These are phyloP conservation scores for Suillus plorans DNA, from an alignment of 768 basidiomycete species.

Conservation along the genomic window DNA sequence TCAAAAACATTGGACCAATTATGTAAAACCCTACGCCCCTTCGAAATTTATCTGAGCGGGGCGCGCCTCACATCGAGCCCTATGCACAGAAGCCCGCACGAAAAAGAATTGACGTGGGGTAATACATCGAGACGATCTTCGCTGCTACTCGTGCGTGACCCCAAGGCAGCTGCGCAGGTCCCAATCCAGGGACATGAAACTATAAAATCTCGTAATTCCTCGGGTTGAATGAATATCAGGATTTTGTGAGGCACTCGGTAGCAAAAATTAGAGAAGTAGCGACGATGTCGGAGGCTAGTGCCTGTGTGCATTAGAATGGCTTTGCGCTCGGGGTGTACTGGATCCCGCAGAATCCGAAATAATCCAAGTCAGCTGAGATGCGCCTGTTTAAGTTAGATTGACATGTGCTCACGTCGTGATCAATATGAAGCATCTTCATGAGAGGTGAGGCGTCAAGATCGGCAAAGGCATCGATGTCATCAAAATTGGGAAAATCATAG, in stretches of 20 bases:
- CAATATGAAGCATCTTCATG: background rate
- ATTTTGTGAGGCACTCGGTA: background rate
- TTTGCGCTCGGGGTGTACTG: background rate
- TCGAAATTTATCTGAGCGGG: background rate
- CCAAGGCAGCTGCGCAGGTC: background rate
- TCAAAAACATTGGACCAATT: background rate
- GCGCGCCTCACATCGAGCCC: too few species aligned
- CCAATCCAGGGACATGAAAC: slow-evolving; percentile 1
- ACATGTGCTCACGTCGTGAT: background rate
- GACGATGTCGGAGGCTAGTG: background rate
- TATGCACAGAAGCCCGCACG: background rate
- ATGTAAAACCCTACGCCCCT: background rate
- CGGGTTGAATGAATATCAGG: background rate
- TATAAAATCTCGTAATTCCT: background rate
- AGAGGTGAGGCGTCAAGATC: slow-evolving; percentile 1
- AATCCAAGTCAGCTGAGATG: background rate
- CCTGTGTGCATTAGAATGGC: background rate
- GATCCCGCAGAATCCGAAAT: background rate
- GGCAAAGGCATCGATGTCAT: background rate
- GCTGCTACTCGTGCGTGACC: background rate
- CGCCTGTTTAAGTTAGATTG: slow-evolving; percentile 3
- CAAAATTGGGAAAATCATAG: background rate
- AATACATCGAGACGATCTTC: background rate
- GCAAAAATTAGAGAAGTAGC: background rate
- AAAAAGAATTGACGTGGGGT: background rate